These are phyloP conservation scores for Cystofilobasidium capitatum DNA, from an alignment of 768 basidiomycete species.

Conservation along the genomic window DNA sequence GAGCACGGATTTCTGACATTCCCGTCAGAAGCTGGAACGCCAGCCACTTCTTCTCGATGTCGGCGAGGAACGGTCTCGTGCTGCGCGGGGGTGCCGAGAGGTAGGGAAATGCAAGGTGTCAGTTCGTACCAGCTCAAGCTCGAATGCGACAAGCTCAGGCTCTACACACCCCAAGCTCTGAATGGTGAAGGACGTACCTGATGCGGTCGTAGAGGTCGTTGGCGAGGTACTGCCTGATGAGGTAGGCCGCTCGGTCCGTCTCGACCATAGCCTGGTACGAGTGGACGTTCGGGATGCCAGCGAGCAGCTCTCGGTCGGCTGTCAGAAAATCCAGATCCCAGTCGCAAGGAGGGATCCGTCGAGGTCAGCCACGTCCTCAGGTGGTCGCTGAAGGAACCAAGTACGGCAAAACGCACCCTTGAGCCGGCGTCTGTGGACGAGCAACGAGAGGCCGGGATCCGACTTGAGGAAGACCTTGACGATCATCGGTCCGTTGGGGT, in stretches of 20 bases:
- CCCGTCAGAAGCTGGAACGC: constrained; percentile 83
- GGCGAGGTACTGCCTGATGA: constrained; percentile 87
- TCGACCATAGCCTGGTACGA: constrained; percentile 82
- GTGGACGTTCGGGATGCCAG: constrained; percentile 78
- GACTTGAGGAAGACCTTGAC: constrained; percentile 95
- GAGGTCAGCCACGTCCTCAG: background rate
- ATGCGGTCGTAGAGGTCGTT: constrained; percentile 94
- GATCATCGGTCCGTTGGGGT: constrained; percentile 70
- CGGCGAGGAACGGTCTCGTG: constrained; percentile 84
- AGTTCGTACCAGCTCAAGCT: too few relatives aligned
- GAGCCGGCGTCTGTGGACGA: constrained; percentile 59
- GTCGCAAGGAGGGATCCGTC: background rate
- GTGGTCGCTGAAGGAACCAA: background rate
- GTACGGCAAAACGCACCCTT: constrained; percentile 47
- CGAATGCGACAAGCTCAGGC: too few relatives aligned
- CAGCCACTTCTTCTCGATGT: constrained; percentile 96
- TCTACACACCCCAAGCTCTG: background rate
- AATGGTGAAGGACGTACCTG: constrained; percentile 51
- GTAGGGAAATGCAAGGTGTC: background rate
- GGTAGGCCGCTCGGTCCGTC: constrained; percentile 90
- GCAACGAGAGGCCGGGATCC: constrained; percentile 72
- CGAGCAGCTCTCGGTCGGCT: constrained; percentile 78
- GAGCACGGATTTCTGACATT: constrained; percentile 67
- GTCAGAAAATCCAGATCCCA: background rate
- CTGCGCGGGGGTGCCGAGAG: constrained; percentile 42